A percentile compares a stretch with the other conserved stretches of the same genome.
Conservation (phyloP, 2,329 filamentous ascomycete genomes). For the Pseudogymnoascus sp. region DNA sequence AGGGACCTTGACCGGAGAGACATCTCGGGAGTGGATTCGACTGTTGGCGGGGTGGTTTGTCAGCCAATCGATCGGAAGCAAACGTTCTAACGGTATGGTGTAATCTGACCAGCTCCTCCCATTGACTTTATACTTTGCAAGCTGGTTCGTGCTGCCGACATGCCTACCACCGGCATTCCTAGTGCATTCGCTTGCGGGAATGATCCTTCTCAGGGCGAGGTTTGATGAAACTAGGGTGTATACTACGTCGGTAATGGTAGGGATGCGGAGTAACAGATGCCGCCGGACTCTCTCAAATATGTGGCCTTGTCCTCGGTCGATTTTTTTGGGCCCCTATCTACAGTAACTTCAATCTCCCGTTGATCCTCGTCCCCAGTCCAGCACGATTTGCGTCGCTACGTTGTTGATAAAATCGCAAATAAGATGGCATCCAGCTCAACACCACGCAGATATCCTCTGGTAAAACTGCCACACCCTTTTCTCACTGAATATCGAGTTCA, state of each 20-base stretch:
- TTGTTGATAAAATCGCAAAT: slow-evolving; percentile 5
- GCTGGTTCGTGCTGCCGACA: neutral
- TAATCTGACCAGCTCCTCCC: slow-evolving; percentile 3
- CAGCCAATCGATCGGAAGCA: neutral
- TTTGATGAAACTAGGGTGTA: neutral
- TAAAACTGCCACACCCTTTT: slow-evolving; percentile 22
- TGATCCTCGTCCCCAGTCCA: neutral
- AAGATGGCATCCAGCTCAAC: slow-evolving; percentile 12
- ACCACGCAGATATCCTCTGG: slow-evolving; percentile 18
- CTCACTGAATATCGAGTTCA: slow-evolving; percentile 22
- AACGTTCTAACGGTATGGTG: neutral
- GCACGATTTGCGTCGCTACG: neutral
- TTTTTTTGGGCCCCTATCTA: neutral
- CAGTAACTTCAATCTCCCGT: neutral
- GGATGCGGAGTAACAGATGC: neutral
- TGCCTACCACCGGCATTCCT: neutral
- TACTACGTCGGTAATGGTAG: neutral
- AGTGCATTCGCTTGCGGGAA: slow-evolving; percentile 3
- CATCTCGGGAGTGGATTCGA: neutral
- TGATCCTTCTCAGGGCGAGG: neutral
- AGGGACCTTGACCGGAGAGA: slow-evolving; percentile 11
- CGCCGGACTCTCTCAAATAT: neutral
- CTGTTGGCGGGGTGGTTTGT: neutral
- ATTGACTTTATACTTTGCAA: slow-evolving; percentile 11
- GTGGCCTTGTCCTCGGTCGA: neutral